A percentile compares a stretch with the other conserved stretches of the same genome.
Evolutionary conservation across 257 asterid species (phyloP).

Genomic region (Przewalskia tangutica): DNA sequence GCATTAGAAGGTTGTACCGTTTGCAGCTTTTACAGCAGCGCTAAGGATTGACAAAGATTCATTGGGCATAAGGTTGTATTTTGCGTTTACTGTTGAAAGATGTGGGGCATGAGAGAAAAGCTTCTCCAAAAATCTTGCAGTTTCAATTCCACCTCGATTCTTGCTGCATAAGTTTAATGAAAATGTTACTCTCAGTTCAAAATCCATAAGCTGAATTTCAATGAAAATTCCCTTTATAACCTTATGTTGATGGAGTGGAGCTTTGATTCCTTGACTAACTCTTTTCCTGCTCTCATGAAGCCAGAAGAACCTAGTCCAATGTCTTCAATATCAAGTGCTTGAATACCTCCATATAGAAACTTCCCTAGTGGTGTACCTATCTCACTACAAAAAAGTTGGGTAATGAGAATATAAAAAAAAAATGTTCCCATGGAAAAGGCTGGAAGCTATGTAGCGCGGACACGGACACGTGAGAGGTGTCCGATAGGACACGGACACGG

Average conservation of each 20-base stretch:
- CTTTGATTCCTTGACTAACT: conserved; percentile 33
- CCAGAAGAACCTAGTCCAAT: conserved; percentile 69
- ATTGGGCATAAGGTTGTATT: conserved; percentile 62
- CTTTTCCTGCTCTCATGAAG: conserved; percentile 39
- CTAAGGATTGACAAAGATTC: conserved; percentile 51
- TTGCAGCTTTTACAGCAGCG: conserved; percentile 42
- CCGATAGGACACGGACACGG: no score
- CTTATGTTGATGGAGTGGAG: conserved; percentile 65
- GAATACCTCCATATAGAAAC: conserved; percentile 53
- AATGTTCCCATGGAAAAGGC: not conserved
- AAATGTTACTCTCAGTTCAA: conserved; percentile 9
- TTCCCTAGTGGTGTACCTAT: conserved; percentile 59
- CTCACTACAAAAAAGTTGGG: conserved; percentile 36
- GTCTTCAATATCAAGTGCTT: conserved; percentile 55
- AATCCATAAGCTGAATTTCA: not conserved
- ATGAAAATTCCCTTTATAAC: conserved; percentile 19
- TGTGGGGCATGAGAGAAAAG: conserved; percentile 43
- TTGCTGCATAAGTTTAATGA: conserved; percentile 37
- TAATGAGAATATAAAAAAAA: not conserved
- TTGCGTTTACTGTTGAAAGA: conserved; percentile 51
- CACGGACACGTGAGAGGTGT: no score
- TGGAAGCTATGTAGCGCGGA: no score
- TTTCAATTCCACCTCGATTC: conserved; percentile 70
- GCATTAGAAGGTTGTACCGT: conserved; percentile 31
- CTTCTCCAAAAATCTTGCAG: conserved; percentile 59